phyloP scores from a whole-genome alignment of 306 rosid species.

The Crotalaria pallida region DNA sequence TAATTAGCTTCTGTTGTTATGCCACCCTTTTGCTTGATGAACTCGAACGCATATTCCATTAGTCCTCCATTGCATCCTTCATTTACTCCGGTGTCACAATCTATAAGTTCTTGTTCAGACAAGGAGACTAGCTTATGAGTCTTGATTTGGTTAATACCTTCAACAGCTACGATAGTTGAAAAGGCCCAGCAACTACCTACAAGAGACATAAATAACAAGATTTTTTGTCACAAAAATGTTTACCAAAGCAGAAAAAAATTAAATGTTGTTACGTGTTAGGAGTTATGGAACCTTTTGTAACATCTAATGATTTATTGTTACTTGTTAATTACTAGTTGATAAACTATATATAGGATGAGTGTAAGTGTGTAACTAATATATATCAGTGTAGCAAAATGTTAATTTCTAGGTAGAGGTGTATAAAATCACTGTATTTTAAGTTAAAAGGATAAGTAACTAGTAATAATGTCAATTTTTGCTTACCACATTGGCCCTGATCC shows the following conservation, averaged over 20 bases:
- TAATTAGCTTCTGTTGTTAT: constrained; percentile 33
- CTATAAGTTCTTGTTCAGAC: constrained; percentile 48
- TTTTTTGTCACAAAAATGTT: neutral
- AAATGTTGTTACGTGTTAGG: neutral
- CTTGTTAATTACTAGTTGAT: too few relatives aligned
- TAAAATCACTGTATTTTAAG: too few relatives aligned
- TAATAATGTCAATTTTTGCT: neutral
- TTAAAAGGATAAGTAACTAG: neutral
- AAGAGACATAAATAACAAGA: neutral
- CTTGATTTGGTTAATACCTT: constrained; percentile 49
- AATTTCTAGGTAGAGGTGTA: too few relatives aligned
- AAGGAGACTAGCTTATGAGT: constrained; percentile 35
- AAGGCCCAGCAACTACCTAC: constrained; percentile 58
- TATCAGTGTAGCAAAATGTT: too few relatives aligned
- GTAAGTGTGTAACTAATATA: too few relatives aligned
- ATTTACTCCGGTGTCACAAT: constrained; percentile 36
- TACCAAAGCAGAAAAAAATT: neutral
- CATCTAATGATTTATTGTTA: neutral
- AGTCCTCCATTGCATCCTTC: constrained; percentile 50
- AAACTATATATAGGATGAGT: too few relatives aligned
- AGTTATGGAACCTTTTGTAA: neutral
- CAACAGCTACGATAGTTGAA: constrained; percentile 44
- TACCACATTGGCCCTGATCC: constrained; percentile 55
- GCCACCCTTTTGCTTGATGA: constrained; percentile 38
- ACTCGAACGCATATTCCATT: constrained; percentile 44